Conservation (phyloP, 1,139 yeast species). For the Yamadazyma mexicana region DNA sequence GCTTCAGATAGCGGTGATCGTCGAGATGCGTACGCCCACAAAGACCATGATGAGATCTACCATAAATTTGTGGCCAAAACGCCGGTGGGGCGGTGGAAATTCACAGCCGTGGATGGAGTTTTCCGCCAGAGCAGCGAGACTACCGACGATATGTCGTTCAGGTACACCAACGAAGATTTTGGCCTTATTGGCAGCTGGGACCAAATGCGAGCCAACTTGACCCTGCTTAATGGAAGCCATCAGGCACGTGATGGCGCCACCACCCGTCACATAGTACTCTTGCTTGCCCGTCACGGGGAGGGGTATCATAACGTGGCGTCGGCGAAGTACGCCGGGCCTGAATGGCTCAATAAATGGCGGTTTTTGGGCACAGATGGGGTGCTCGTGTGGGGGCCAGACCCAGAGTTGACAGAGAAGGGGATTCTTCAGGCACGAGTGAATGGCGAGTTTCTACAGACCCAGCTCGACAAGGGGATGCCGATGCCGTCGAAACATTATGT, state of each 20-base stretch:
- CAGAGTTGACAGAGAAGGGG: constrained; percentile 62
- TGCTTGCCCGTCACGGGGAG: constrained; percentile 62
- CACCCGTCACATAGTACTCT: constrained; percentile 29
- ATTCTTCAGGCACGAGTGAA: constrained; percentile 45
- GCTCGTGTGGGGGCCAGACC: constrained; percentile 67
- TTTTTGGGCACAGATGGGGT: constrained; percentile 55
- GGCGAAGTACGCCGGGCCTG: constrained; percentile 51
- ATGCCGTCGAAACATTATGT: constrained; percentile 55
- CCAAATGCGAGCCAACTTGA: constrained; percentile 32
- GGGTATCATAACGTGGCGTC: constrained; percentile 51
- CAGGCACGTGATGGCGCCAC: background rate
- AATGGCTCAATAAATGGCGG: constrained; percentile 65
- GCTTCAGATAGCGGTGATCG: constrained; percentile 31
- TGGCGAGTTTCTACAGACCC: constrained; percentile 41
- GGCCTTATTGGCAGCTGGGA: constrained; percentile 52
- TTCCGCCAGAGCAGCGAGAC: constrained; percentile 49
- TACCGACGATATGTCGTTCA: constrained; percentile 50
- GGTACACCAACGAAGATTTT: constrained; percentile 47
- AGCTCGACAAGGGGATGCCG: constrained; percentile 49
- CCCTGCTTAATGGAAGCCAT: constrained; percentile 26
- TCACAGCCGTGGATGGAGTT: constrained; percentile 46
- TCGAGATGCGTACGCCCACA: constrained; percentile 36
- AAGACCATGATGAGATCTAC: constrained; percentile 32
- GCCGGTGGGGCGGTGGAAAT: constrained; percentile 34
- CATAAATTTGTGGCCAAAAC: background rate